Conservation (phyloP, 306 rosid species). For the Cucumis cinereus region DNA sequence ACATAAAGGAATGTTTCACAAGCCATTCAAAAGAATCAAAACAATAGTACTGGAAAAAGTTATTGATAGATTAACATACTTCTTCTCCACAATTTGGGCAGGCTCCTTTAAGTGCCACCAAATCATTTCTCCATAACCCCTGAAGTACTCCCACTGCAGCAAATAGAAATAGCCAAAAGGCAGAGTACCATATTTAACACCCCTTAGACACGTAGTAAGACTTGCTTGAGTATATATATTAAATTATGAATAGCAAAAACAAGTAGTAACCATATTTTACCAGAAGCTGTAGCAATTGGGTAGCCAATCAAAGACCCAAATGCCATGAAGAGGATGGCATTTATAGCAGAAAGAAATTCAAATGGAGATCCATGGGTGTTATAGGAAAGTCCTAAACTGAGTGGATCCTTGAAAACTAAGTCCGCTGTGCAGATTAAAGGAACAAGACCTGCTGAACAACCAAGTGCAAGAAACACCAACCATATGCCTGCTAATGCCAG, state of each 20-base stretch:
- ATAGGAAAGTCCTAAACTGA: conserved; percentile 28
- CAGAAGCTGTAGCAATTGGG: conserved; percentile 72
- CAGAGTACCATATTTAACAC: background rate
- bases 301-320: conserved; percentile 53
- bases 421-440: conserved; percentile 41
- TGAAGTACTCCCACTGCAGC: conserved; percentile 63
- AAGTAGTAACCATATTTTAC: conserved; percentile 14
- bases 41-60: background rate
- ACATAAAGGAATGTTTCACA: background rate
- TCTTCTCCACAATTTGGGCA: conserved; percentile 96
- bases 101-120: conserved; percentile 71
- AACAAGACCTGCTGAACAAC: conserved; percentile 49
- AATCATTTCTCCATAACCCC: conserved; percentile 71
- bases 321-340: conserved; percentile 36
- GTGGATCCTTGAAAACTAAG: conserved; percentile 47
- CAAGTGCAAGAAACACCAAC: conserved; percentile 60
- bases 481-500: conserved; percentile 72
- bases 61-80: conserved; percentile 27
- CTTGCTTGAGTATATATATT: background rate
- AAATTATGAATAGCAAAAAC: background rate
- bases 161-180: background rate
- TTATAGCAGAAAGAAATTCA: conserved; percentile 33
- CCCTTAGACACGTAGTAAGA: background rate
- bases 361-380: conserved; percentile 29
- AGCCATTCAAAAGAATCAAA: background rate